Conservation (phyloP, 805 yeast species). For the Yarrowia sp. region DNA sequence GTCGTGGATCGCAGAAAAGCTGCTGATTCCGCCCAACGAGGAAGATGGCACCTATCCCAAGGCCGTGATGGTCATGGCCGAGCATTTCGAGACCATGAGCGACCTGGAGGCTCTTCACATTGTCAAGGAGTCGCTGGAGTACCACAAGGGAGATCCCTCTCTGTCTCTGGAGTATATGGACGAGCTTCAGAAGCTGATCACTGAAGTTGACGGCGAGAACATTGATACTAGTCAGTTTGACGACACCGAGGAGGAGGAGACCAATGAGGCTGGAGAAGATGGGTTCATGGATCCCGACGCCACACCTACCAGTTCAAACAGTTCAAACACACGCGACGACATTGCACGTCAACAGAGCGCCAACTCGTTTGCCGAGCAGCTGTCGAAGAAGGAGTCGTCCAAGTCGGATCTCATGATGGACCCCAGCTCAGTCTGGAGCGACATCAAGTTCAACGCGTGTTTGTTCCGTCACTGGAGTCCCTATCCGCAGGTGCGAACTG, state of each 20-base stretch:
- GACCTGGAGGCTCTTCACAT: slow-evolving; percentile 50
- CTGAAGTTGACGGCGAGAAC: slow-evolving; percentile 2
- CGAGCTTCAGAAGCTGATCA: background rate
- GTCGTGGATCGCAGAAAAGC: slow-evolving; percentile 25
- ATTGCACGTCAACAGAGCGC: background rate
- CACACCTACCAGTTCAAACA: background rate
- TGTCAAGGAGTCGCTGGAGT: slow-evolving; percentile 14
- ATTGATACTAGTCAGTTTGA: slow-evolving; percentile 1
- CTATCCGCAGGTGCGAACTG: slow-evolving; percentile 71
- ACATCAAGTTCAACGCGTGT: slow-evolving; percentile 7
- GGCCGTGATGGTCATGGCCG: slow-evolving; percentile 53
- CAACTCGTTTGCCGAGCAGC: background rate
- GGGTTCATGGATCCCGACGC: background rate
- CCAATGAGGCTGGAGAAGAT: background rate
- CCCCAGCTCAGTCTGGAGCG: slow-evolving; percentile 8
- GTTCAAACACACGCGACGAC: background rate
- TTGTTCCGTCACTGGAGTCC: slow-evolving; percentile 53
- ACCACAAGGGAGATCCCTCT: slow-evolving; percentile 25
- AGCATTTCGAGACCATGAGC: slow-evolving; percentile 51
- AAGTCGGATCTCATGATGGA: background rate
- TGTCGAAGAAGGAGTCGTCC: background rate
- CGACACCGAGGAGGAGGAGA: background rate
- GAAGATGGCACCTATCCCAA: slow-evolving; percentile 29
- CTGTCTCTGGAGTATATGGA: slow-evolving; percentile 5
- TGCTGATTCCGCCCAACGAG: slow-evolving; percentile 22